Conservation (phyloP, 208 protist genomes). For the Porcisia hertigi region DNA sequence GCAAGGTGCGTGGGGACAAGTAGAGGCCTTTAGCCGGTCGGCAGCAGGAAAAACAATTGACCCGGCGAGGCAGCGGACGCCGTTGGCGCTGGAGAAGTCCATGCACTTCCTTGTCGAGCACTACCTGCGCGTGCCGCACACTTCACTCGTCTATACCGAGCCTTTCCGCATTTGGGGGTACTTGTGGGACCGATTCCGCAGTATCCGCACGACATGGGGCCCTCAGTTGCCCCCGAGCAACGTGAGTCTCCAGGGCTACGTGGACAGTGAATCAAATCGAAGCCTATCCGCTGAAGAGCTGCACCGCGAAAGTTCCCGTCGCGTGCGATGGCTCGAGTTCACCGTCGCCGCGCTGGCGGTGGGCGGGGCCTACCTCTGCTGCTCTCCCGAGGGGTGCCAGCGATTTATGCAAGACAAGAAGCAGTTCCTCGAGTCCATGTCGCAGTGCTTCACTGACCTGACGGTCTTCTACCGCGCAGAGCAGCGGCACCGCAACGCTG, state of each 20-base stretch:
- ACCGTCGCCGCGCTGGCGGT: conserved; percentile 75
- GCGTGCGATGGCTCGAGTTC: conserved; percentile 82
- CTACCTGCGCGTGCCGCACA: conserved; percentile 77
- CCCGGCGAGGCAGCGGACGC: conserved; percentile 48
- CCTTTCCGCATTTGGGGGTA: conserved; percentile 80
- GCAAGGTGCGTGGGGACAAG: conserved; percentile 18
- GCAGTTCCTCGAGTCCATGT: conserved; percentile 85
- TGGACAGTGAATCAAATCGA: conserved; percentile 16
- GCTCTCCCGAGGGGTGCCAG: conserved; percentile 52
- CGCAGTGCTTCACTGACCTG: conserved; percentile 87
- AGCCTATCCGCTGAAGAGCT: conserved; percentile 19
- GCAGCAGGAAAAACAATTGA: conserved; percentile 67
- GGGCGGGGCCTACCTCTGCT: conserved; percentile 67
- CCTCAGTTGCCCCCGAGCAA: conserved; percentile 58
- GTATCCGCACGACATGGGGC: conserved; percentile 75
- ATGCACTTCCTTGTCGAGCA: conserved; percentile 89
- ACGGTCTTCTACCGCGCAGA: conserved; percentile 72
- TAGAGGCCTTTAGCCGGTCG: conserved; percentile 77
- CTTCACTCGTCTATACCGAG: conserved; percentile 51
- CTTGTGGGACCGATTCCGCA: conserved; percentile 84
- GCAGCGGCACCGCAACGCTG: conserved; percentile 57
- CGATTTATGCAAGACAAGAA: conserved; percentile 80
- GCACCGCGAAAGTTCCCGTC: conserved; percentile 42
- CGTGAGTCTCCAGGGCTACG: conserved; percentile 27
- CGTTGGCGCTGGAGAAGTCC: conserved; percentile 73